phyloP scores from a whole-genome alignment of 2,329 filamentous ascomycete species.

The Sporothrix pseudoabietina region DNA sequence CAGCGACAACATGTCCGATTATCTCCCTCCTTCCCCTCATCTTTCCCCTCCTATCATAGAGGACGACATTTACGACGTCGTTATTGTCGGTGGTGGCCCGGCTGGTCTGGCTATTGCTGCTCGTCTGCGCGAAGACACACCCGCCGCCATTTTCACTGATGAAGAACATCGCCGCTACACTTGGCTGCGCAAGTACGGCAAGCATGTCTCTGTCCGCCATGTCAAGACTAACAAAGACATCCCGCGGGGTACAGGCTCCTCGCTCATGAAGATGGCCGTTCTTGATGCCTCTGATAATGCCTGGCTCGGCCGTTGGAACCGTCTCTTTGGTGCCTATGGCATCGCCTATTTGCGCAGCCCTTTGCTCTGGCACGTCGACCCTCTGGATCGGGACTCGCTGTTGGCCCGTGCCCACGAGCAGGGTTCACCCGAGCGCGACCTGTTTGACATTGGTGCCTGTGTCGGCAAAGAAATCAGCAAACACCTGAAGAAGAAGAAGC shows the following conservation, averaged over 20 bases:
- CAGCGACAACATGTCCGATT: not conserved
- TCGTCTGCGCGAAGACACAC: constrained; percentile 69
- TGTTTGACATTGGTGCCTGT: constrained; percentile 71
- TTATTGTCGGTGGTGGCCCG: constrained; percentile 74
- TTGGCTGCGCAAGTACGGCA: constrained; percentile 69
- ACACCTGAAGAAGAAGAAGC: constrained; percentile 68
- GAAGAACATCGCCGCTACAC: constrained; percentile 81
- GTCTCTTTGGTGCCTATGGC: constrained; percentile 66
- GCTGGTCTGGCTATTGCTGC: constrained; percentile 74
- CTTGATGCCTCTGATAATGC: constrained; percentile 64
- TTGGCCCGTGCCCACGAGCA: constrained; percentile 67
- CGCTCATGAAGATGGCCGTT: constrained; percentile 55
- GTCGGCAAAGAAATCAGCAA: constrained; percentile 81
- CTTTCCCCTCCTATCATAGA: not conserved
- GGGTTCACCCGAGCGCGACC: constrained; percentile 58
- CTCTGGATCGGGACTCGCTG: constrained; percentile 71
- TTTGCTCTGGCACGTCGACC: constrained; percentile 83
- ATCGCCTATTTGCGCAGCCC: constrained; percentile 75
- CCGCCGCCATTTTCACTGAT: constrained; percentile 79
- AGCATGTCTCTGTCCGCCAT: constrained; percentile 60
- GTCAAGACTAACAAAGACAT: constrained; percentile 45
- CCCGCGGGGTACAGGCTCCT: not conserved
- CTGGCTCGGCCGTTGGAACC: constrained; percentile 74
- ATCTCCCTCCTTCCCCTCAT: not conserved
- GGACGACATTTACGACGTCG: constrained; percentile 59